These are phyloP conservation scores for Ilex asprella DNA, from an alignment of 257 asterid genomes.

Conservation along the genomic window DNA sequence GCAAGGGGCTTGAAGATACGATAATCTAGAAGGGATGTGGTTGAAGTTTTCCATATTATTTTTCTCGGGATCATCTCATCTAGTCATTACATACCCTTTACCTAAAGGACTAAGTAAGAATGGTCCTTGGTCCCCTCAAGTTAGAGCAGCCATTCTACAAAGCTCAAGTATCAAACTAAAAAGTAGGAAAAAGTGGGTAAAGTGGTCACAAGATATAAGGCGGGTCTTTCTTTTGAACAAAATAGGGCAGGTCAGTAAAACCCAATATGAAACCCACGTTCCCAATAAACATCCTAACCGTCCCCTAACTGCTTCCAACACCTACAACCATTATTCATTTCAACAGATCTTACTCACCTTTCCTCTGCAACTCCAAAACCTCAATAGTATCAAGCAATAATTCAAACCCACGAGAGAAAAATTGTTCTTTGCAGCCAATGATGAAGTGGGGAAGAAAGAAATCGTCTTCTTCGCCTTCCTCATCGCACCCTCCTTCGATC, in stretches of 20 bases:
- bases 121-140: conserved; percentile 11
- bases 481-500: conserved; percentile 35
- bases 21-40: no score
- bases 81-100: not conserved
- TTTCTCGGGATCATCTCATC: no score
- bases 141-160: conserved; percentile 16
- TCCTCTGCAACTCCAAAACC: conserved; percentile 5
- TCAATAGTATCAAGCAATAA: conserved; percentile 3
- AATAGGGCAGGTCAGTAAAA: not conserved
- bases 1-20: no score
- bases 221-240: conserved; percentile 65
- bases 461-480: conserved; percentile 23
- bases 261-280: conserved; percentile 34
- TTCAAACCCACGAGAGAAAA: not conserved
- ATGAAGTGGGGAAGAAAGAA: conserved; percentile 64
- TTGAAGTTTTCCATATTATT: no score
- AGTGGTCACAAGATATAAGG: conserved; percentile 75
- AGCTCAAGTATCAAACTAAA: not conserved
- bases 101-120: conserved; percentile 10
- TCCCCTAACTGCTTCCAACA: no score
- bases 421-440: conserved; percentile 6
- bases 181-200: conserved; percentile 37
- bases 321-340: no score
- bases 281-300: not conserved
- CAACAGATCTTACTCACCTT: not conserved